A percentile compares a stretch with the other conserved stretches of the same genome.
These are phyloP conservation scores for Striga hermonthica DNA, from an alignment of 305 asterid genomes.

Conservation along the genomic window DNA sequence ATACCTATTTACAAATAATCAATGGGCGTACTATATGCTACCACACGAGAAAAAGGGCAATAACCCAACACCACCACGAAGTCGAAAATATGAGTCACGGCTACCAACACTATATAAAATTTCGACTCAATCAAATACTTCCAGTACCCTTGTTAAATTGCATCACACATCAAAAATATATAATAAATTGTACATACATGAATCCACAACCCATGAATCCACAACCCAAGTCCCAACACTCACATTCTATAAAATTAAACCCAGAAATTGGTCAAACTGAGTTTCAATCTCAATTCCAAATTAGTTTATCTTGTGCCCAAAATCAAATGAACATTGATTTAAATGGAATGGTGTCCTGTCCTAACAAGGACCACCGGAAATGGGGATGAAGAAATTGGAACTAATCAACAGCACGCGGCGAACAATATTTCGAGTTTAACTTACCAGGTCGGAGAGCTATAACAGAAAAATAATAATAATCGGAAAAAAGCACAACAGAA, in stretches of 20 bases:
- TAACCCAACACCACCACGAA: no score
- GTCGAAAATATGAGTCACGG: no score
- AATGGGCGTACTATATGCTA: background rate
- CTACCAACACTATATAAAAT: background rate
- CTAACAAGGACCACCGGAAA: background rate
- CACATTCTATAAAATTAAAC: background rate
- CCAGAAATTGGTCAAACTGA: background rate
- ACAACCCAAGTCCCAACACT: slow-evolving; percentile 4
- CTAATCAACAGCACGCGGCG: background rate
- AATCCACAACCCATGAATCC: background rate
- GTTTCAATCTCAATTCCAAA: no score
- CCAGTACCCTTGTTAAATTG: background rate
- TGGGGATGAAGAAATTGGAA: background rate
- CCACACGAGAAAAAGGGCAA: no score
- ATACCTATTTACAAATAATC: background rate
- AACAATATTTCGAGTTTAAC: background rate
- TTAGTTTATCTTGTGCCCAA: background rate
- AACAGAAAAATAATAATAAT: no score
- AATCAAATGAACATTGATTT: slow-evolving; percentile 5
- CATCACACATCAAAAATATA: background rate
- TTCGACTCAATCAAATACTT: background rate
- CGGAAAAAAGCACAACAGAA: background rate
- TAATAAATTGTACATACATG: background rate
- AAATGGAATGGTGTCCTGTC: background rate
- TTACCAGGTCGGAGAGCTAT: background rate